Percentiles rank a stretch among this genome's conserved stretches.
Conservation (phyloP, 441 rosid species). For the Jatropha multifida region DNA sequence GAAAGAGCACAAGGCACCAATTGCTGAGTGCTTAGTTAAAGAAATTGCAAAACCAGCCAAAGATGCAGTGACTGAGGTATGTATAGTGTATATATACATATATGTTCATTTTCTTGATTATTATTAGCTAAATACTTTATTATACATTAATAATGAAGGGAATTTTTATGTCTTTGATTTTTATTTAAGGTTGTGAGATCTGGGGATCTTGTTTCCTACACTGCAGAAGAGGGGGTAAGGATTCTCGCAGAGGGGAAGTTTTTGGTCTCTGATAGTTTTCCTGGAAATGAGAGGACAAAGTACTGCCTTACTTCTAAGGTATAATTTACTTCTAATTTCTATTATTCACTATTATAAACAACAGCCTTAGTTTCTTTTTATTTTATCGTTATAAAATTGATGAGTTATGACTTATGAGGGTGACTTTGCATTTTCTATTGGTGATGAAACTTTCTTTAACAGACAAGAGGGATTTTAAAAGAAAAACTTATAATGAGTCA, state of each 20-base stretch:
- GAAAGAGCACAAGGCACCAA: slow-evolving; percentile 75
- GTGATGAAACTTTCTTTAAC: not conserved
- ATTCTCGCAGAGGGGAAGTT: slow-evolving; percentile 93
- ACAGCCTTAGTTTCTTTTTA: not conserved
- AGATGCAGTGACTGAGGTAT: slow-evolving; percentile 89
- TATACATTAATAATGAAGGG: not conserved
- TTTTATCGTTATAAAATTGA: no score
- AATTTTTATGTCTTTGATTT: not conserved
- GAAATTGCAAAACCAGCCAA: slow-evolving; percentile 98
- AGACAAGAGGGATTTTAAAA: not conserved
- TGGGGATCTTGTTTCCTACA: slow-evolving; percentile 88
- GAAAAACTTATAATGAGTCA: not conserved
- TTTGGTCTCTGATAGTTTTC: slow-evolving; percentile 94
- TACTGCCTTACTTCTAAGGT: slow-evolving; percentile 98
- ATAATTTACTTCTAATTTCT: not conserved
- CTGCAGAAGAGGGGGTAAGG: slow-evolving; percentile 96
- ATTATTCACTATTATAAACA: not conserved
- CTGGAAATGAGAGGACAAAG: slow-evolving; percentile 94
- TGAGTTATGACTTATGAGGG: not conserved
- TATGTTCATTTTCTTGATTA: no score
- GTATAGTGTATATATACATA: not conserved
- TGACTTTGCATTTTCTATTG: not conserved
- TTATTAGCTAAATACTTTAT: not conserved
- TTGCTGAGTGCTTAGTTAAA: slow-evolving; percentile 90
- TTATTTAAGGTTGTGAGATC: slow-evolving; percentile 80